phyloP scores from a whole-genome alignment of 2,329 filamentous ascomycete species.

The Pyrenochaeta sp. region DNA sequence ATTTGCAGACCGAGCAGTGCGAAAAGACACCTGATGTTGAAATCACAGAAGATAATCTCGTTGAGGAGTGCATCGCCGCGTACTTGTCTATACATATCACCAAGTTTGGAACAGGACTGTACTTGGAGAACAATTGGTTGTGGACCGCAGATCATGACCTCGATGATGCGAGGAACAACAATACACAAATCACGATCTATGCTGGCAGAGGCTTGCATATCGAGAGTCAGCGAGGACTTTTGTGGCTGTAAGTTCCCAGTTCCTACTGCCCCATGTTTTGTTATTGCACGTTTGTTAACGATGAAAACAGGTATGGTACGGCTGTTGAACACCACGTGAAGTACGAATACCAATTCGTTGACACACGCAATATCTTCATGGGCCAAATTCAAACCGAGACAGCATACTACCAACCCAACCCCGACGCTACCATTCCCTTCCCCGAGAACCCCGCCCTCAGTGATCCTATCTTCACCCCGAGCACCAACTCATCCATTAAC shows the following conservation, averaged over 20 bases:
- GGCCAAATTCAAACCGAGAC: slow-evolving; percentile 89
- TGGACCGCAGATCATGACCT: slow-evolving; percentile 88
- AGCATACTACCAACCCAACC: slow-evolving; percentile 84
- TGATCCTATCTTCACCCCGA: slow-evolving; percentile 75
- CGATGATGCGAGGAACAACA: slow-evolving; percentile 71
- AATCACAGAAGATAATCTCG: slow-evolving; percentile 59
- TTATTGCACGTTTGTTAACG: slow-evolving; percentile 8
- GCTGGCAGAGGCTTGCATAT: slow-evolving; percentile 84
- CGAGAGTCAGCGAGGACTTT: slow-evolving; percentile 59
- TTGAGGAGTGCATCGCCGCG: slow-evolving; percentile 73
- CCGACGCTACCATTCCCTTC: slow-evolving; percentile 74
- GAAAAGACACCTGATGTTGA: slow-evolving; percentile 73
- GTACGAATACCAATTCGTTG: slow-evolving; percentile 84
- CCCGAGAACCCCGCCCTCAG: slow-evolving; percentile 63
- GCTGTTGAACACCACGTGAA: slow-evolving; percentile 67
- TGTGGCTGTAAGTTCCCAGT: slow-evolving; percentile 63
- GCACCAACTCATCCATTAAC: slow-evolving; percentile 49
- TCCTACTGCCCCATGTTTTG: slow-evolving; percentile 34
- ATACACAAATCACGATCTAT: slow-evolving; percentile 78
- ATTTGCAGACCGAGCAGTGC: slow-evolving; percentile 80
- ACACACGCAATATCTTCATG: slow-evolving; percentile 82
- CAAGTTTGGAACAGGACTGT: slow-evolving; percentile 64
- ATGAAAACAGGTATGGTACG: slow-evolving; percentile 67
- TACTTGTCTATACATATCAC: slow-evolving; percentile 66
- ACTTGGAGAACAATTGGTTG: slow-evolving; percentile 90